These are phyloP conservation scores for Aschersonia sp. DNA, from an alignment of 2,329 filamentous ascomycete genomes.

Conservation along the genomic window DNA sequence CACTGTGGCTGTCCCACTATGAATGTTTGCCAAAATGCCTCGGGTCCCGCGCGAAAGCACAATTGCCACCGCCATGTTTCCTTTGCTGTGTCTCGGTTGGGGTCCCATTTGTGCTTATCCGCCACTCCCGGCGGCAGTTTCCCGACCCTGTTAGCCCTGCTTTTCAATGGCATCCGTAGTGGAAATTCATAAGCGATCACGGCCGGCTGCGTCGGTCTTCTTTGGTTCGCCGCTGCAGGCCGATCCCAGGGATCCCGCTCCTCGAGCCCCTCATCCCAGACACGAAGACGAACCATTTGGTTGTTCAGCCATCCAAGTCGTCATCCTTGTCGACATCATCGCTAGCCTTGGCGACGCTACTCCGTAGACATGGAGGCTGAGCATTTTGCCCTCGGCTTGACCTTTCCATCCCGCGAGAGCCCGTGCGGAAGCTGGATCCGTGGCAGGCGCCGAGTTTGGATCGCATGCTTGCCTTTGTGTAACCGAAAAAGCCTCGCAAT, in stretches of 20 bases:
- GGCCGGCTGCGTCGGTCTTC: background rate
- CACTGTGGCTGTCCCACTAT: too few relatives aligned
- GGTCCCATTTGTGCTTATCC: background rate
- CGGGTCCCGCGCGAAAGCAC: background rate
- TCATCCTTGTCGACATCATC: background rate
- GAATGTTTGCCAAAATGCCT: too few relatives aligned
- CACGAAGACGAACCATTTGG: background rate
- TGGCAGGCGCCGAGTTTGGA: background rate
- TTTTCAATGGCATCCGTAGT: too few relatives aligned
- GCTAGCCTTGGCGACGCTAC: background rate
- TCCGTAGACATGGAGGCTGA: background rate
- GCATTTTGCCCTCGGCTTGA: background rate
- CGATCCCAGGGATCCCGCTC: background rate
- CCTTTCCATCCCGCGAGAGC: too few relatives aligned
- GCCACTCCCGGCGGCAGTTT: background rate
- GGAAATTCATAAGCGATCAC: background rate
- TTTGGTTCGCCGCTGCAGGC: background rate
- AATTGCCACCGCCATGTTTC: background rate
- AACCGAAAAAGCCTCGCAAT: background rate
- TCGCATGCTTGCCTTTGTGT: background rate
- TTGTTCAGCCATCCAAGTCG: background rate
- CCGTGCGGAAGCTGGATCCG: background rate
- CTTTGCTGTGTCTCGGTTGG: background rate
- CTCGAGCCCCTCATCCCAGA: background rate
- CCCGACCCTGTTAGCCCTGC: background rate